Base-by-base conservation (phyloP, 2,329 filamentous ascomycete genomes). In the Hypoxylon sp. region DNA sequence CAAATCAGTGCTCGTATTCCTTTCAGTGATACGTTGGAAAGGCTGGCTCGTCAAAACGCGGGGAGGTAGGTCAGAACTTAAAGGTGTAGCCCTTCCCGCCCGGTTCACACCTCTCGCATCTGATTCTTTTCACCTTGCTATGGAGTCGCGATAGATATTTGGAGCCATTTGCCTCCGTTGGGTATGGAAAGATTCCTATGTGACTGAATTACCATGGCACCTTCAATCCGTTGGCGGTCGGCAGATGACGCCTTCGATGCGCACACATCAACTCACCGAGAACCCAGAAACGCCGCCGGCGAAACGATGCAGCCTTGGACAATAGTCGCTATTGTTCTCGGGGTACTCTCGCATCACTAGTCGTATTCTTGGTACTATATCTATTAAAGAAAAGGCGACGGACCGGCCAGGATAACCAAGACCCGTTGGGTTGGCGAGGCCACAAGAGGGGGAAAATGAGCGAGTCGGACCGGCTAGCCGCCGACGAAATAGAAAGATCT, bases 401-500 rank as follows among this genome's bases (percentile, higher is more conserved):
- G 14, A 45, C 48, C 10, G n/a, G 46, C n/a, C 45, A 55, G 65
- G 21, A 62, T 36, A n/a, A 41, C 50, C 4, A 45, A 61, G 21
- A 58, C 52, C 36, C 56, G 1, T 34, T 63, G 1, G 50, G 41
- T 28, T 60, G 46, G 23, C 50, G 50, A 14, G 50, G 46, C 17
- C 32, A 55, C 25, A 61, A 53, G 6, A 70, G 64, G 14, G 60
- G 67, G 41, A 73, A 67, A 30, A 59, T 67, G 36, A 75, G 70
- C 57, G 28, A 62, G 17, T 45, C 36, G 9, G 72, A 75, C 19
- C 71, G 68, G n/a, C 62, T 46, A 7, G 63, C 60, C 3, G 68
- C 65, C 6, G 75, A 75, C 25, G 76, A 78, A 30, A 63, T 72
- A 21, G 75, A 78, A 65, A 69, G 77, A 38, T 65, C 71, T 19